Percentiles rank a stretch among this genome's conserved stretches.
Evolutionary conservation across 2,329 filamentous ascomycete genomes (phyloP).

Genomic region (Penicillium freii): DNA sequence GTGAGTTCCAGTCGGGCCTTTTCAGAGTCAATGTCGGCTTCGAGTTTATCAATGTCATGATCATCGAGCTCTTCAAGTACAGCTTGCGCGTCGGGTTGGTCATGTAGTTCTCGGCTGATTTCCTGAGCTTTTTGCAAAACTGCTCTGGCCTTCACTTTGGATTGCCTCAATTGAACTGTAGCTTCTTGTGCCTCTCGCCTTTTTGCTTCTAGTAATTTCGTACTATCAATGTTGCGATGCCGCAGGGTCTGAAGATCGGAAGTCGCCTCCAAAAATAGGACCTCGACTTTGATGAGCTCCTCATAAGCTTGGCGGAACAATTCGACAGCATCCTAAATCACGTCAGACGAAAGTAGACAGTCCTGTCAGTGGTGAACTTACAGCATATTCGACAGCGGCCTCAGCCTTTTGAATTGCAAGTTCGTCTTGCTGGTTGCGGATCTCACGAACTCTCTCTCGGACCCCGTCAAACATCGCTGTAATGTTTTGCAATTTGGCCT

Average conservation of each 20-base stretch:
- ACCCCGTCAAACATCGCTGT: conserved; percentile 43
- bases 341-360: conserved; percentile 8
- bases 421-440: conserved; percentile 57
- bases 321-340: conserved; percentile 56
- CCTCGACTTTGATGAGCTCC: conserved; percentile 65
- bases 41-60: conserved; percentile 62
- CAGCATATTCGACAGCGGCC: conserved; percentile 56
- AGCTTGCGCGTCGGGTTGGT: conserved; percentile 32
- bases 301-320: conserved; percentile 61
- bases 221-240: conserved; percentile 61
- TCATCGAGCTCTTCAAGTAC: conserved; percentile 48
- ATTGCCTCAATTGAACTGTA: conserved; percentile 36
- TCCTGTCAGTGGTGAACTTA: conserved; percentile 30
- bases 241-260: conserved; percentile 74
- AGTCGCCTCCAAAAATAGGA: conserved; percentile 73
- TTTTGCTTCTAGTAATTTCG: conserved; percentile 45
- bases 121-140: conserved; percentile 17
- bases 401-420: conserved; percentile 57
- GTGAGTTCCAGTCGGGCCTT: conserved; percentile 75
- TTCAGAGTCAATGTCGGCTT: conserved; percentile 71
- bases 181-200: conserved; percentile 42
- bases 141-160: conserved; percentile 16
- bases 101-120: conserved; percentile 12
- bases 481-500: conserved; percentile 47
- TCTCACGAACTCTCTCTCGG: conserved; percentile 49